Percentiles rank a stretch among this genome's conserved stretches.
Conservation (phyloP, 179 eudicot species). For the Corrigiola litoralis region DNA sequence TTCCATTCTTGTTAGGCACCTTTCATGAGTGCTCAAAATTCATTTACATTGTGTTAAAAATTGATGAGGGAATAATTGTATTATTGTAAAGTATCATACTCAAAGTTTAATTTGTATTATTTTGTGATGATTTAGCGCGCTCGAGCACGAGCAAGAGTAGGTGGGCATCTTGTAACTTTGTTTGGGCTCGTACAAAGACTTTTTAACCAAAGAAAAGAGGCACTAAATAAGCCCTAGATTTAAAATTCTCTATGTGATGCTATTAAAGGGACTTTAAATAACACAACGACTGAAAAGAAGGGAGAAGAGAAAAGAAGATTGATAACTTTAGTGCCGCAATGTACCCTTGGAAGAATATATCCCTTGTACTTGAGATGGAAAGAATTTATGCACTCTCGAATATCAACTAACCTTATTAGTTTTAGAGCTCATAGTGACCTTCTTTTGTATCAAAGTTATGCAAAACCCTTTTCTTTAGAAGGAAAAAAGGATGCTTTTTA, state of each 20-base stretch:
- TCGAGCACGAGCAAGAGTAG: conserved; percentile 16
- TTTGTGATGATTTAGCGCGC: conserved; percentile 15
- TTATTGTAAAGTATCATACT: conserved; percentile 9
- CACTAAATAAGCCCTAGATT: conserved; percentile 29
- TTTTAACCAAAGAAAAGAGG: conserved; percentile 3
- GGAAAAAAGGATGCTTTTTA: conserved; percentile 13
- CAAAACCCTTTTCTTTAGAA: conserved; percentile 1
- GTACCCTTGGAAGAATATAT: conserved; percentile 20
- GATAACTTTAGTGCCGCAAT: conserved; percentile 17
- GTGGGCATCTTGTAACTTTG: conserved; percentile 28
- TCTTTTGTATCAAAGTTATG: conserved; percentile 15
- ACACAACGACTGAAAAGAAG: conserved; percentile 12
- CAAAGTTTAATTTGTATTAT: not conserved
- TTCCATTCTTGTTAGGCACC: conserved; percentile 21
- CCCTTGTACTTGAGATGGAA: conserved; percentile 28
- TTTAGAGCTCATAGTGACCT: not conserved
- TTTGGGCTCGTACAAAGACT: conserved; percentile 12
- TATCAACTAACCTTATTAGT: conserved; percentile 20
- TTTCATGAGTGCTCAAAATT: conserved; percentile 1
- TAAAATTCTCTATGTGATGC: conserved; percentile 14
- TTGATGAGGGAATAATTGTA: conserved; percentile 3
- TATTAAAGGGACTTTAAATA: conserved; percentile 26
- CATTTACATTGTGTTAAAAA: not conserved
- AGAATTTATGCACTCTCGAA: conserved; percentile 17
- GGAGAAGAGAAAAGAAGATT: conserved; percentile 10